Conservation (phyloP, 78 protist genomes). For the Dictyostelium purpureum region DNA sequence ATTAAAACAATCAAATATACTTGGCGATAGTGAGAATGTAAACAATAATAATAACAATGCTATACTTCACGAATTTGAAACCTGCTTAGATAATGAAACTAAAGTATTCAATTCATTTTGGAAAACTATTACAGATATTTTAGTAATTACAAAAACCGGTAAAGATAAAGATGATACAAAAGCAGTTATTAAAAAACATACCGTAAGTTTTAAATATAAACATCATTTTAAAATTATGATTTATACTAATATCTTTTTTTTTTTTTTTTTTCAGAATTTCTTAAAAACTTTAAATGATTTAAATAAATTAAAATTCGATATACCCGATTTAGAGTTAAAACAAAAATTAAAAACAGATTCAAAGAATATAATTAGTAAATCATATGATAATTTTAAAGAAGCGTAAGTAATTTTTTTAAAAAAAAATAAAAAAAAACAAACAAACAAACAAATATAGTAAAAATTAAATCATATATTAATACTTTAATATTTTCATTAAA, state of each 20-base stretch:
- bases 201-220: conserved; percentile 14
- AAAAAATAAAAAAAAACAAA: neutral
- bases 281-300: conserved; percentile 44
- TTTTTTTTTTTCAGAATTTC: conserved; percentile 28
- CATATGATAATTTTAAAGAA: conserved; percentile 48
- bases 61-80: conserved; percentile 42
- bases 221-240: neutral
- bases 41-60: neutral
- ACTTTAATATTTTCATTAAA: neutral
- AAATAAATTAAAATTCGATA: conserved; percentile 56
- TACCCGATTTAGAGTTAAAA: conserved; percentile 62
- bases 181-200: conserved; percentile 39
- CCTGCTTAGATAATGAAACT: conserved; percentile 33
- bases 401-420: neutral
- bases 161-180: conserved; percentile 33
- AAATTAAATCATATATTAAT: neutral
- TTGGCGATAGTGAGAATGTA: neutral
- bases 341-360: conserved; percentile 20
- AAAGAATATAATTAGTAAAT: neutral
- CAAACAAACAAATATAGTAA: neutral
- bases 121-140: neutral
- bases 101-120: conserved; percentile 42
- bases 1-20: neutral
- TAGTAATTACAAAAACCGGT: neutral
- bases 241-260: neutral